Evolutionary conservation across 192 early-diverging fungal genomes (phyloP), one percentile per base, ranked within the genome.

Genomic region (Thoreauomyces humboldtii): DNA sequence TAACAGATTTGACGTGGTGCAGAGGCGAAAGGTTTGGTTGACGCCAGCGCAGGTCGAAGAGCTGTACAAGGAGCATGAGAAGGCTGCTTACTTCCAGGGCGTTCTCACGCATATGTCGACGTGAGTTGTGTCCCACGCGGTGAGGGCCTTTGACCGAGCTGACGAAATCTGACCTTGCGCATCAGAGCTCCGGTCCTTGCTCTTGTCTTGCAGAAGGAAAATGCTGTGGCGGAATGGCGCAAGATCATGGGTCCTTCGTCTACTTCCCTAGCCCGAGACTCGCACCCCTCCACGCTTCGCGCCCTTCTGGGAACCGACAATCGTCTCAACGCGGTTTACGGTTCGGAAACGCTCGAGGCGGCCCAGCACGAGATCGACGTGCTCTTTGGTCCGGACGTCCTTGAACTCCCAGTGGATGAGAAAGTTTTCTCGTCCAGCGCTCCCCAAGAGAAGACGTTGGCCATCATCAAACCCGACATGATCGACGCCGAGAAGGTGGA

Each of bases 321-420:
- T 33, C 70, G 73, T 15, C 42, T 80, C 29, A 86, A 87, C 74
- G 81, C 83, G 4, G 80, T 83, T 14, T 80, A 79, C 38, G 82
- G 79, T 29, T 77, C 82, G 2, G 72, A 76, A 48, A 65, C 71
- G 29, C 67, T 69, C 29, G 70, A 73, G 24, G 60, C 56, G 6
- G 79, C 82, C 5, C 51, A 50, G 9, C 56, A 73, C 12, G 82
- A 84, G 44, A 71, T 79, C 32, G 75, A 72, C 1, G 47, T 72
- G 24, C 41, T 81, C 31, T 84, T 83, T 58, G 69, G 61, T 0
- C 42, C 70, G 7, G 35, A 56, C 36, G 65, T 70, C 24, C 34
- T 57, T 4, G 76, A 78, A 42, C 61, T 75, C 4, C 72, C 64
- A 11, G 15, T n/a, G 15, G 55, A 57, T 19, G 25, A 25, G 4